Evolutionary conservation across 768 basidiomycete species (phyloP), one percentile per base, ranked within the genome.

Genomic region (Lentinus tigrinus): DNA sequence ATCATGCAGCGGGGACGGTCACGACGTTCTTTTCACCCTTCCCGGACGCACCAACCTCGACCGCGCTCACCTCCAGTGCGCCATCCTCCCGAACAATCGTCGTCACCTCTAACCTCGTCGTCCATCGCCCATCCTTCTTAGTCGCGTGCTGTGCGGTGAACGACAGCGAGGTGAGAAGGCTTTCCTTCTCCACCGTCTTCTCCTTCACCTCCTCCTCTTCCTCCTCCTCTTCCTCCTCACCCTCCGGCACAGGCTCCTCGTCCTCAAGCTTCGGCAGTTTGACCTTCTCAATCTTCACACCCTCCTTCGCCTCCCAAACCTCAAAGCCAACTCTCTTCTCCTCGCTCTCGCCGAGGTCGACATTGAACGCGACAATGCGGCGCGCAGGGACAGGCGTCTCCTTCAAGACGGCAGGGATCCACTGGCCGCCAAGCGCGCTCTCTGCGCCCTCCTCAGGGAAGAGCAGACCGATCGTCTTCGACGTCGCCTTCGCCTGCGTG

Each of bases 301-400:
- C 80, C 65, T 91, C 90, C 52, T 79, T 79, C 17, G 85, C 84
- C 68, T 93, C 90, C 88, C 89, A 91, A 26, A 93, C 73, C 70
- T 93, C 91, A 52, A 87, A 79, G 13, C 81, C 85, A 42, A 90
- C 74, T 63, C 74, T 74, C 65, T 77, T 81, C 52, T 58, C 64
- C 40, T 65, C 72, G 52, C 70, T 77, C 24, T 65, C 70, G 10
- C 70, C 71, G 63, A 88, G 70, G 21, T 76, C 78, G 24, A 85
- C 83, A 36, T 86, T 84, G 60, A 91, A 78, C 17, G 78, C 70
- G 44, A 88, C 73, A 11, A 76, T 76, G 28, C 91, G 73, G 40
- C 91, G 75, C 26, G 81, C 84, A 26, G 91, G 91, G 1, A 93
- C 70, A 0, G 85, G 80, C 0, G 91, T 92, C 69, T 91, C 88